Evolutionary conservation across 345 rosid species (phyloP).

Genomic region (Arabidopsis arenosa): DNA sequence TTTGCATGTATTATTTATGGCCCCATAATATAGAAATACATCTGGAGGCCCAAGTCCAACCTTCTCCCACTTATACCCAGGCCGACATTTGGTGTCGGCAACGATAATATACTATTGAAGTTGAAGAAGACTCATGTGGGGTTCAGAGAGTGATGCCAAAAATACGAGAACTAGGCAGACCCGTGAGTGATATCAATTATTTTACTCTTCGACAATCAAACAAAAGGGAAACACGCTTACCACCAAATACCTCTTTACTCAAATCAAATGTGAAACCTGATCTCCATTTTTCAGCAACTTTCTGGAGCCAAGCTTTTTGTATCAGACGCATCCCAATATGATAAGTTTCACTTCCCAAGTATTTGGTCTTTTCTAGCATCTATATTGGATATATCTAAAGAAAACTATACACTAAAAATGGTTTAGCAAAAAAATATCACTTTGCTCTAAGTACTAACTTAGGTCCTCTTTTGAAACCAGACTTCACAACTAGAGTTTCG

Average conservation of each 20-base stretch:
- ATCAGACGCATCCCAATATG: conserved; percentile 3
- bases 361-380: neutral
- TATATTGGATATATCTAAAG: conserved; percentile 6
- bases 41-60: neutral
- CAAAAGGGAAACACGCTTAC: neutral
- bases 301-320: neutral
- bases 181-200: conserved; percentile 7
- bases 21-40: neutral
- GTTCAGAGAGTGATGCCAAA: neutral
- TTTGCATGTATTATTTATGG: neutral
- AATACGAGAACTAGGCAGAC: neutral
- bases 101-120: neutral
- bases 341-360: conserved; percentile 9
- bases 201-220: neutral
- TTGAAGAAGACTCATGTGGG: neutral
- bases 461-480: neutral
- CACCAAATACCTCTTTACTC: neutral
- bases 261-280: neutral
- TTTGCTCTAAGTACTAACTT: neutral
- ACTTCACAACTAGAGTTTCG: neutral
- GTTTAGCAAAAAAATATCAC: too few relatives aligned
- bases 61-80: neutral
- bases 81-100: neutral
- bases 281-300: neutral
- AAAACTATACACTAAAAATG: neutral